phyloP scores from a whole-genome alignment of 106 monocot species.

The Hemerocallis citrina region DNA sequence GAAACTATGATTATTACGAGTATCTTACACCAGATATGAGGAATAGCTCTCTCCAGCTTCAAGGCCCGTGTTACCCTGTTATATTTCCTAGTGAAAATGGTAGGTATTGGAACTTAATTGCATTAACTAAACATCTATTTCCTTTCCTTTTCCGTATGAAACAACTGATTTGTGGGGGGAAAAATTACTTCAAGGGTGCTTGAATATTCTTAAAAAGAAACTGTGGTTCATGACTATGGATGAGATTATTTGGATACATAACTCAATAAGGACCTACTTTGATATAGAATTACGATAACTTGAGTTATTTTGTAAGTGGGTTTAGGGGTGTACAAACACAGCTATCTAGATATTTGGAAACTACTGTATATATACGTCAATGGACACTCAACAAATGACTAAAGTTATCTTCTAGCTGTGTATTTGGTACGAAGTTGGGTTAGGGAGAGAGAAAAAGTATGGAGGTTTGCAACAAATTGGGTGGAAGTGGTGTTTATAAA shows the following conservation, averaged over 20 bases:
- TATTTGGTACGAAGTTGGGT: too few species aligned
- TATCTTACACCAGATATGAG: constrained; percentile 94
- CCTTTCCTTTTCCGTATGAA: neutral
- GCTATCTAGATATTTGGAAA: too few species aligned
- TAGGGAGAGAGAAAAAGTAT: too few species aligned
- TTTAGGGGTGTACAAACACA: too few species aligned
- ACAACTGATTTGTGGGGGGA: too few species aligned
- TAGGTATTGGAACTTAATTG: constrained; percentile 20
- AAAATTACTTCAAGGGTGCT: neutral
- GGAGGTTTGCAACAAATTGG: too few species aligned
- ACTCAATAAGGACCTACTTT: neutral
- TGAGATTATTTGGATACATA: neutral
- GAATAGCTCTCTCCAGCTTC: constrained; percentile 92
- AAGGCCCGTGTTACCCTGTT: constrained; percentile 96
- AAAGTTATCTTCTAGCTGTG: too few species aligned
- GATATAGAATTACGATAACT: too few species aligned
- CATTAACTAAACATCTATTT: neutral
- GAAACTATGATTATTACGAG: constrained; percentile 96
- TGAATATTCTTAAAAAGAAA: neutral
- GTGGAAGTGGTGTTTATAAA: too few species aligned
- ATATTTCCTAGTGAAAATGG: constrained; percentile 97
- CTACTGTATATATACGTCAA: too few species aligned
- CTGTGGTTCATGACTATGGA: neutral
- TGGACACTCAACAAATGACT: too few species aligned
- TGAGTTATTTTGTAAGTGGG: too few species aligned